Evolutionary conservation across 371 early-diverging fungal genomes (phyloP).

Genomic region (Circinella minor): DNA sequence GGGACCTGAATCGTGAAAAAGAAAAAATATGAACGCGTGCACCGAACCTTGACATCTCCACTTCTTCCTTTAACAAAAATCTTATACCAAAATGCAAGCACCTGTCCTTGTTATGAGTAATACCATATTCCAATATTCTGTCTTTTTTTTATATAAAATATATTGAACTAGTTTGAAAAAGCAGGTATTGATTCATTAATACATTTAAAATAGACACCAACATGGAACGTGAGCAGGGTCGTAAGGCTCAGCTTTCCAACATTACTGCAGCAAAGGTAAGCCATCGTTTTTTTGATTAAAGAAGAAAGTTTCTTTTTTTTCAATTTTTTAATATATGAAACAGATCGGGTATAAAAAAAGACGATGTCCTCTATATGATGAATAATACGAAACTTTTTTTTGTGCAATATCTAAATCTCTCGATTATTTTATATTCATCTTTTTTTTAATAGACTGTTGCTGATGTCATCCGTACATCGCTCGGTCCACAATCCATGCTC

Average conservation of each 20-base stretch:
- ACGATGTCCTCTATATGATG: background rate
- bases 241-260: conserved; percentile 97
- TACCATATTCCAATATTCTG: background rate
- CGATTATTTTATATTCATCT: background rate
- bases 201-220: conserved; percentile 71
- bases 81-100: conserved; percentile 53
- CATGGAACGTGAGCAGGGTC: conserved; percentile 94
- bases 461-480: conserved; percentile 98
- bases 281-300: background rate
- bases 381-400: background rate
- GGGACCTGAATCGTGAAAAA: conserved; percentile 3
- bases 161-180: too few relatives aligned
- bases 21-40: conserved; percentile 4
- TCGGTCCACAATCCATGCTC: conserved; percentile 99
- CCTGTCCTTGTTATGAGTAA: conserved; percentile 80
- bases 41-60: conserved; percentile 4
- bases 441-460: conserved; percentile 82
- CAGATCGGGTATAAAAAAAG: background rate
- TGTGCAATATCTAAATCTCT: background rate
- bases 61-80: conserved; percentile 3
- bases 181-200: too few relatives aligned
- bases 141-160: too few relatives aligned
- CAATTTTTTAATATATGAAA: background rate
- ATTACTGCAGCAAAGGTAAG: conserved; percentile 95
- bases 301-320: too few relatives aligned